A percentile compares a stretch with the other conserved stretches of the same genome.
Evolutionary conservation across 768 basidiomycete species (phyloP).

Genomic region (Suillus hirtellus): DNA sequence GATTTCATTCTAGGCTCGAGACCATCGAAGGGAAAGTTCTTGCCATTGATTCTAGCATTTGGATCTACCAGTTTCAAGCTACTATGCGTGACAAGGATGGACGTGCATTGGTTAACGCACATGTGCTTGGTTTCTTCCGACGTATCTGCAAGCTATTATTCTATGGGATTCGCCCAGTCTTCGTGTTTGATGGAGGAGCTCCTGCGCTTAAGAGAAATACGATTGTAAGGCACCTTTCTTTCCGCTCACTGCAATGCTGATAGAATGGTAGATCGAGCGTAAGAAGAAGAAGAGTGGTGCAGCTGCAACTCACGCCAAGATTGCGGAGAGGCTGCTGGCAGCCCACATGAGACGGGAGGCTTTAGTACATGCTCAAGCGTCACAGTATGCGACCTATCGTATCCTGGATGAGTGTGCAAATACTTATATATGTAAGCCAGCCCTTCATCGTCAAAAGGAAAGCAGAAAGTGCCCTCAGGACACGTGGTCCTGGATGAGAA

Average conservation of each 20-base stretch:
- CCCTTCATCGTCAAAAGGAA: conserved; percentile 38
- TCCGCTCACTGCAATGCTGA: conserved; percentile 7
- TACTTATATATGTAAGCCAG: conserved; percentile 14
- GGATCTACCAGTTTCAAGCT: conserved; percentile 99
- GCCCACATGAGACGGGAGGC: conserved; percentile 93
- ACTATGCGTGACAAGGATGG: conserved; percentile 99
- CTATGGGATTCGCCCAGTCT: conserved; percentile 97
- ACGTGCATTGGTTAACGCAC: conserved; percentile 85
- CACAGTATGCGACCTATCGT: conserved; percentile 38
- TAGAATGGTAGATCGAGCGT: conserved; percentile 64
- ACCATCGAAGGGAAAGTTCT: conserved; percentile 92
- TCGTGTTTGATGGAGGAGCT: conserved; percentile 98
- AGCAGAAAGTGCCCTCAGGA: conserved; percentile 45
- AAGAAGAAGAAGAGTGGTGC: conserved; percentile 92
- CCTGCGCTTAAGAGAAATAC: conserved; percentile 87
- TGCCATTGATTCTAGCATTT: conserved; percentile 98
- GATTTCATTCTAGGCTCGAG: conserved; percentile 65
- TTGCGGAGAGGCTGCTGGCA: conserved; percentile 90
- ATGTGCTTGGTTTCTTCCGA: conserved; percentile 87
- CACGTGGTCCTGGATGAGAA: conserved; percentile 64
- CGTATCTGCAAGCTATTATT: conserved; percentile 93
- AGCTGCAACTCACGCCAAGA: conserved; percentile 76
- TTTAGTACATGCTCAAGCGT: conserved; percentile 56
- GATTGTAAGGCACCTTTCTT: conserved; percentile 54
- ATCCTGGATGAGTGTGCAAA: background rate